A percentile compares a stretch with the other conserved stretches of the same genome.
Conservation (phyloP, 257 asterid species). For the Primulina tabacum region DNA sequence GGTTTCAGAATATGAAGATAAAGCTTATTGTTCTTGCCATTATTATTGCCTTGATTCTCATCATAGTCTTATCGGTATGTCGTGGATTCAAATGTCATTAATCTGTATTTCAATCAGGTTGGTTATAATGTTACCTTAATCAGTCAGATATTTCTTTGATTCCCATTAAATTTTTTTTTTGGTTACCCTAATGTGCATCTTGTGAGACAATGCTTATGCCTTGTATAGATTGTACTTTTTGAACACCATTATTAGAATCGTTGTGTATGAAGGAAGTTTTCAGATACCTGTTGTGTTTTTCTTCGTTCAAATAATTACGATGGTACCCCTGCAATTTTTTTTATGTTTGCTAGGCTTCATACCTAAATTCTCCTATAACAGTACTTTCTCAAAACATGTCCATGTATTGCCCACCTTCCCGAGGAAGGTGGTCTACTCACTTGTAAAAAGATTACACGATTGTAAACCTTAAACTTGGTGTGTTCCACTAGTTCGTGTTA, state of each 20-base stretch:
- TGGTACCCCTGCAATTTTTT: neutral
- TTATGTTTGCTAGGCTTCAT: neutral
- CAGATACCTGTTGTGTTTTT: too few relatives aligned
- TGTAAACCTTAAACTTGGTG: neutral
- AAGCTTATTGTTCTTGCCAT: constrained; percentile 90
- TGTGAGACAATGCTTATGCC: neutral
- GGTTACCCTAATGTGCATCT: neutral
- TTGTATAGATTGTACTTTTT: neutral
- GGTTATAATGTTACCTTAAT: neutral
- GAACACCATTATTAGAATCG: neutral
- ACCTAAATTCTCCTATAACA: neutral
- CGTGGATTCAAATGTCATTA: constrained; percentile 68
- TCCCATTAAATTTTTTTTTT: neutral
- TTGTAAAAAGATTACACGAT: neutral
- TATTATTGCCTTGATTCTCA: constrained; percentile 77
- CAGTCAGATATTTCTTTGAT: neutral
- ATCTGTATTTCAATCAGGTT: neutral
- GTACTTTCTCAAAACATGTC: neutral
- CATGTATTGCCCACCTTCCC: neutral
- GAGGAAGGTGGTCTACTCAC: neutral
- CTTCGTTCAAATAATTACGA: too few relatives aligned
- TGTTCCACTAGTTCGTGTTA: neutral
- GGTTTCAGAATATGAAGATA: constrained; percentile 93
- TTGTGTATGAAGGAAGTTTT: neutral
- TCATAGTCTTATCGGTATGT: constrained; percentile 80